Percentiles rank a stretch among this genome's conserved stretches.
Evolutionary conservation across 192 early-diverging fungal species (phyloP).

Genomic region (Fimicolochytrium jonesii): DNA sequence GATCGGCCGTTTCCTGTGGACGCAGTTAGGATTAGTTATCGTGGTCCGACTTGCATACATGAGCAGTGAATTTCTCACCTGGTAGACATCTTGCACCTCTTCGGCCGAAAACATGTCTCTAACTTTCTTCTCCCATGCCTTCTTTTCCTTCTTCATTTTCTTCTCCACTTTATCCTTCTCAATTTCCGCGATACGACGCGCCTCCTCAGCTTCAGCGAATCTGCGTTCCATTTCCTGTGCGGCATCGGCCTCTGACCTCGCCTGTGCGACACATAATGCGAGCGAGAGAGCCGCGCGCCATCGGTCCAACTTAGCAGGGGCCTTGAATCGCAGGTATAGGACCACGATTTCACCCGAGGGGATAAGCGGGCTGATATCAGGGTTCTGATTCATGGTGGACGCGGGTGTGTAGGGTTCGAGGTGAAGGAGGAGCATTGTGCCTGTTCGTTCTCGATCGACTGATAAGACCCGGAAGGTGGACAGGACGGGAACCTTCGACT

Average conservation of each 20-base stretch:
- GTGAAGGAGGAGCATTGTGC: conserved; percentile 9
- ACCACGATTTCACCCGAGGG: not conserved
- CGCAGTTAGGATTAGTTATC: not conserved
- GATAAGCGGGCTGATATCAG: too few species aligned
- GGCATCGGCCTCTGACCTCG: conserved; percentile 6
- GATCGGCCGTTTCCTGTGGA: conserved; percentile 23
- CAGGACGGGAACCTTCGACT: too few species aligned
- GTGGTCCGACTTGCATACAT: too few species aligned
- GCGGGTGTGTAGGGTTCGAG: conserved; percentile 11
- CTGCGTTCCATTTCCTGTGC: not conserved
- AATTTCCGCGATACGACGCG: not conserved
- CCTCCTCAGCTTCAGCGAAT: conserved; percentile 5
- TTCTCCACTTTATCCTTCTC: conserved; percentile 4
- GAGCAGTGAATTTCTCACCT: too few species aligned
- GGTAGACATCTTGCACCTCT: conserved; percentile 29
- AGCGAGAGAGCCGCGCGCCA: conserved; percentile 18
- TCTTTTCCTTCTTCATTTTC: conserved; percentile 7
- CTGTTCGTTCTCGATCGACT: conserved; percentile 1
- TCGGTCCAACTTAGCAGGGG: conserved; percentile 13
- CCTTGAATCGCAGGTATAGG: conserved; percentile 12
- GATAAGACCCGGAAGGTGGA: conserved; percentile 15
- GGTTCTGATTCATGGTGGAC: too few species aligned
- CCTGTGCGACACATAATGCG: conserved; percentile 13
- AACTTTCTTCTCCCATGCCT: conserved; percentile 20
- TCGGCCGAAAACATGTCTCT: conserved; percentile 22